Evolutionary conservation across 768 basidiomycete genomes (phyloP), one percentile per base, ranked within the genome.

Genomic region (Tricholoma sp.): DNA sequence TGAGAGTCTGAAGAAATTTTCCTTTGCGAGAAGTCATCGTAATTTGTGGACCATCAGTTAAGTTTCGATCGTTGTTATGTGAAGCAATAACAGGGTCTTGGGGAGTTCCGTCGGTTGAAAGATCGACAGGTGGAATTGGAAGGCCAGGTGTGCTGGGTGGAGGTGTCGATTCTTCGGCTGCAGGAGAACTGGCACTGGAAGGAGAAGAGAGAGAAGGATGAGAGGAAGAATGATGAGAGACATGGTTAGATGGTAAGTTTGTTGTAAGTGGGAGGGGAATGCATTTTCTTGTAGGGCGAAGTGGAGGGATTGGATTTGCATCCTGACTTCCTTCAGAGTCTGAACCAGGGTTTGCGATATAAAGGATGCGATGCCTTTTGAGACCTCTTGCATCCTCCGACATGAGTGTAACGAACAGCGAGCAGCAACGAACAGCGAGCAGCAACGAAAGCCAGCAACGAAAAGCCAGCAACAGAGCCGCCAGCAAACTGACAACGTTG

Each of bases 171-270:
- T 86, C 85, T 50, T 83, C 78, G 39, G 72, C 75, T 49, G 77
- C 74, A 5, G 81, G 83, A 2, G 88, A 89, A 64, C 81, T 82
- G 49, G 83, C 79, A 64, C 79, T 84, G 54, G 85, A 88, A 18
- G 89, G 85, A 3, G 88, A 89, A 14, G 85, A 87, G 50, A 83
- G 78, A 39, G 83, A 75, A 53, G 81, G 85, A 65, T 82, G 80
- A 55, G 76, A 74, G 5, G 68, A 62, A 54, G 64, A 79, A 73
- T 66, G 73, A 68, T 55, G 72, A 64, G 66, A 67, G 60, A 59
- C 59, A 54, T 65, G 69, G 54, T 57, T 59, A 39, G 70, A 59
- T 68, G 63, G 68, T 37, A 76, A 59, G 64, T 75, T 69, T 56
- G 73, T 76, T 60, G 67, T 64, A 51, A 72, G 60, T 59, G 66